Evolutionary conservation across 163 green algal genomes (phyloP).

Genomic region (Chlamydomonas reinhardtii): DNA sequence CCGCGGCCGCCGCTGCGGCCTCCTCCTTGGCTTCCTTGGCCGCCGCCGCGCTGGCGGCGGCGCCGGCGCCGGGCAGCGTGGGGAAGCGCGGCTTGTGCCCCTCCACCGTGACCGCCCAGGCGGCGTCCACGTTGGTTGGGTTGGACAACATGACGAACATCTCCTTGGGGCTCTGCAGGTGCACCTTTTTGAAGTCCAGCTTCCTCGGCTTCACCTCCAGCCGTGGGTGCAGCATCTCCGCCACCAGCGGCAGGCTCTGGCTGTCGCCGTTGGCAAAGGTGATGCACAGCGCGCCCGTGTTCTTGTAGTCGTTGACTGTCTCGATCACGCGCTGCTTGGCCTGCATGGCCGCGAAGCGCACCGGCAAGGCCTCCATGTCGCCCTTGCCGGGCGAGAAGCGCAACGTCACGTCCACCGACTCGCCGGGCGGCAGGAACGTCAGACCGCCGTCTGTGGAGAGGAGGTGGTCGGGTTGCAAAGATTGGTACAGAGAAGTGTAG

Average conservation of each 20-base stretch:
- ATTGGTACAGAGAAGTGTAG: too few relatives aligned
- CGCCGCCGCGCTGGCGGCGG: slow-evolving; percentile 19
- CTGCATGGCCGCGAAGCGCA: slow-evolving; percentile 50
- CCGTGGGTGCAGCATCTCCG: slow-evolving; percentile 60
- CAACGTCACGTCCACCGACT: slow-evolving; percentile 66
- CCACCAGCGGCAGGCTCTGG: slow-evolving; percentile 62
- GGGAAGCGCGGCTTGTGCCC: slow-evolving; percentile 38
- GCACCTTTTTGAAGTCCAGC: slow-evolving; percentile 61
- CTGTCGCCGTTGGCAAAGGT: slow-evolving; percentile 45
- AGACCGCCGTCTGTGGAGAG: background rate
- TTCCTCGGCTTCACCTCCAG: slow-evolving; percentile 41
- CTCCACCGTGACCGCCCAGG: slow-evolving; percentile 60
- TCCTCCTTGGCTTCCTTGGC: background rate
- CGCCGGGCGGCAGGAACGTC: slow-evolving; percentile 64
- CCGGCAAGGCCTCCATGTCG: slow-evolving; percentile 41
- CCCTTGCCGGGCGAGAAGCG: slow-evolving; percentile 52
- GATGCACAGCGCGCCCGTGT: slow-evolving; percentile 24
- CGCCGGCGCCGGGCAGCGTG: slow-evolving; percentile 20
- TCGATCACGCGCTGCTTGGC: slow-evolving; percentile 44
- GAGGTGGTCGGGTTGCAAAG: background rate
- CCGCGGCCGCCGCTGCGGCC: background rate
- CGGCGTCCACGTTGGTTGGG: slow-evolving; percentile 65
- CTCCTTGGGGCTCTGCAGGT: slow-evolving; percentile 60
- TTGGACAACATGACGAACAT: slow-evolving; percentile 70
- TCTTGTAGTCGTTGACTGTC: slow-evolving; percentile 46